Evolutionary conservation across 2,329 filamentous ascomycete genomes (phyloP), one percentile per base, ranked within the genome.

Genomic region (Fusarium sp.): DNA sequence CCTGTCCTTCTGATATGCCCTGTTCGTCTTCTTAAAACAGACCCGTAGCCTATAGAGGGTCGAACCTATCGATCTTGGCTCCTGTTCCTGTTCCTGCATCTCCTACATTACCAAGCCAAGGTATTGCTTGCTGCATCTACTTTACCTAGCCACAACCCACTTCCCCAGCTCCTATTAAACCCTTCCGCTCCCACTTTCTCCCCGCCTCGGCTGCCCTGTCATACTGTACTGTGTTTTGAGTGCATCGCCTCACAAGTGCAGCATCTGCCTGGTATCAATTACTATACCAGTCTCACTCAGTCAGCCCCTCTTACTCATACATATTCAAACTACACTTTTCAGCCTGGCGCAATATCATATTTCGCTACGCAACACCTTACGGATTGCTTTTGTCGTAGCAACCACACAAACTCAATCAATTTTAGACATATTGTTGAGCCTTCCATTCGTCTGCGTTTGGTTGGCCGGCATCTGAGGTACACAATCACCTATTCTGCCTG

Each of bases 381-480:
- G 58, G 65, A 66, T 73, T 53, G 59, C 58, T 33, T 37, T 50
- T 71, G 66, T 72, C 63, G 47, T 56, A 61, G 47, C 63, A 62
- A 47, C 33, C 56, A 58, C 42, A 54, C 60, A 71, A 60, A 55
- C 43, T 53, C 57, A 53, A 56, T 57, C 43, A 41, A 38, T 39
- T 49, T 26, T 47, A 66, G 52, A 31, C 21, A 20, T 58, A 35
- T 54, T 67, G 52, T 50, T 57, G 60, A 54, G 37, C 62, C 69
- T 54, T 57, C 49, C 54, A 47, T 59, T 61, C 69, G 39, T 61
- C 38, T 58, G 43, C 60, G 60, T 63, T 60, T 73, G 72, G 69
- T 73, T 64, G 70, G 68, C 60, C 54, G 39, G 54, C 59, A 63
- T 57, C 63, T 49, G 58, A 75, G 73, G 73, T 75, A 75, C 69